These are phyloP conservation scores for Alloascoidea africana DNA, from an alignment of 805 yeast species.

Conservation along the genomic window DNA sequence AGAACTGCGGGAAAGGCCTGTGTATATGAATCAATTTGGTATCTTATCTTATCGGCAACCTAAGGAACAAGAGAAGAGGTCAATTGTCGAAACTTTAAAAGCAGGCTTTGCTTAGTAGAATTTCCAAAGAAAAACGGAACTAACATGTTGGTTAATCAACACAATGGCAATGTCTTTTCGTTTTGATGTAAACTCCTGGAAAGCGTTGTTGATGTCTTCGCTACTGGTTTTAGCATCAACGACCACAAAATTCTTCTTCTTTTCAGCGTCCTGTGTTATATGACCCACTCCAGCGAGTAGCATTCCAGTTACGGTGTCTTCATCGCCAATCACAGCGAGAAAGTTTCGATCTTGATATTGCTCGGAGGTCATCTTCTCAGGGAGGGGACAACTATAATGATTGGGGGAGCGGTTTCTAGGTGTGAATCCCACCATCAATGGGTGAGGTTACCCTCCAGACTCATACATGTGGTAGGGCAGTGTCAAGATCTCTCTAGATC, in stretches of 20 bases:
- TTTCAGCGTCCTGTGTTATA: conserved; percentile 36
- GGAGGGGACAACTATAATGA: neutral
- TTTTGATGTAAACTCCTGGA: conserved; percentile 53
- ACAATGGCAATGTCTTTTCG: conserved; percentile 89
- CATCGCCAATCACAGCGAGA: conserved; percentile 93
- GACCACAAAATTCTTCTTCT: conserved; percentile 65
- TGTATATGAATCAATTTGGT: conserved; percentile 66
- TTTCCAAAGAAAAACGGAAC: conserved; percentile 4
- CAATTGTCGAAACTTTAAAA: no score
- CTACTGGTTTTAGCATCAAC: conserved; percentile 68
- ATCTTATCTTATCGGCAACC: conserved; percentile 80
- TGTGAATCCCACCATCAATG: no score
- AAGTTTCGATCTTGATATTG: conserved; percentile 55
- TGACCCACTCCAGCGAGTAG: conserved; percentile 93
- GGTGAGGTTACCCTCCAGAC: neutral
- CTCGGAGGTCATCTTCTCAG: conserved; percentile 16
- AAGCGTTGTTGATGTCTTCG: conserved; percentile 62
- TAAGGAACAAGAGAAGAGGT: no score
- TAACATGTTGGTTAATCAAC: conserved; percentile 74
- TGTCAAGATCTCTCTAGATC: no score
- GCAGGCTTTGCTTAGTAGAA: neutral
- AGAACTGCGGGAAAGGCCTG: conserved; percentile 92
- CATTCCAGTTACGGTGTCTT: conserved; percentile 93
- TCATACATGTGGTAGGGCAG: no score
- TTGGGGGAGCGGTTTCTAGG: no score